phyloP scores from a whole-genome alignment of 1,284 basidiomycete species.

The Wallemia ichthyophaga region DNA sequence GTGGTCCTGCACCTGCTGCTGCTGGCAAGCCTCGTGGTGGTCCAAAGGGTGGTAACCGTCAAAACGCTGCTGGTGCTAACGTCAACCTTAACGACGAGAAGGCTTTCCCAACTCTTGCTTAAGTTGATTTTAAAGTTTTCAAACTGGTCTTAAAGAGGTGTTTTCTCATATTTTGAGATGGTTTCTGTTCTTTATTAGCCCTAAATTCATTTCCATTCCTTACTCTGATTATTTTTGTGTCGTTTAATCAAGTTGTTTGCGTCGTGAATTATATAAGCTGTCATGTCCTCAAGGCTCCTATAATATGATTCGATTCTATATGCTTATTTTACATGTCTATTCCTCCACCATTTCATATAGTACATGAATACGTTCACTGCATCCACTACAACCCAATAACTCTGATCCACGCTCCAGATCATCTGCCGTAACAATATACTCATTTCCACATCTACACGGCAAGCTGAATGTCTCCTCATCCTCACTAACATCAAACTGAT shows the following conservation, averaged over 20 bases:
- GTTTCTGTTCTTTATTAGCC: neutral
- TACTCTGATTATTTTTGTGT: neutral
- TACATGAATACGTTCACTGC: neutral
- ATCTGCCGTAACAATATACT: neutral
- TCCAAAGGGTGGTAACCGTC: neutral
- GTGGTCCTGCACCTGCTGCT: neutral
- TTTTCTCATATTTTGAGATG: neutral
- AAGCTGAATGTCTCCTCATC: neutral
- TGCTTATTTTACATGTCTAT: neutral
- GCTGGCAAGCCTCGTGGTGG: neutral
- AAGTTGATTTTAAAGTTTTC: neutral
- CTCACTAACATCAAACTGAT: neutral
- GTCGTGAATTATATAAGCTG: too few species aligned
- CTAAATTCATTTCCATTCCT: neutral
- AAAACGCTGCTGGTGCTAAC: neutral
- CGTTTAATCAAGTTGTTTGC: too few species aligned
- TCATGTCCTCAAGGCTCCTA: too few species aligned
- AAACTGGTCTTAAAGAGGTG: neutral
- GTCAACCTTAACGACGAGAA: slow-evolving; percentile 1
- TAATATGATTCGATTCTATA: too few species aligned
- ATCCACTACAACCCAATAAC: neutral
- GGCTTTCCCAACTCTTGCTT: slow-evolving; percentile 1
- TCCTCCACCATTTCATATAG: neutral
- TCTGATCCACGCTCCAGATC: neutral
- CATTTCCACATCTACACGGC: neutral